These are phyloP conservation scores for Calocybe indica DNA, from an alignment of 768 basidiomycete genomes.

Conservation along the genomic window DNA sequence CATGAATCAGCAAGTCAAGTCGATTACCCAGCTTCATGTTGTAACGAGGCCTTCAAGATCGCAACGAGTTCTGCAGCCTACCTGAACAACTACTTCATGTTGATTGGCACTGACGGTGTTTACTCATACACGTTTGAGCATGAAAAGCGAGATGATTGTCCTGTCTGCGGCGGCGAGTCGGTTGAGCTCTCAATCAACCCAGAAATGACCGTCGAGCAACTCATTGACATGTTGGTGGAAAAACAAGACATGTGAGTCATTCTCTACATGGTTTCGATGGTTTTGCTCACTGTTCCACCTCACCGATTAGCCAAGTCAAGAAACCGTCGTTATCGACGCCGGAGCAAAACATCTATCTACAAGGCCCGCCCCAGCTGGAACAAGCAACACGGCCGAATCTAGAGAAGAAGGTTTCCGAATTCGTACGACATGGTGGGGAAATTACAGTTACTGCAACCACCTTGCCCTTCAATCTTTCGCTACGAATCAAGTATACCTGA, in stretches of 20 bases:
- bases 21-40: slow-evolving; percentile 74
- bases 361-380: slow-evolving; percentile 90
- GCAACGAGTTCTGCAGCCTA: slow-evolving; percentile 93
- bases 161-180: slow-evolving; percentile 92
- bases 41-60: slow-evolving; percentile 99
- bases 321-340: slow-evolving; percentile 86
- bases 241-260: slow-evolving; percentile 81
- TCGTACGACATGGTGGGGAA: slow-evolving; percentile 72
- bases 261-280: not conserved
- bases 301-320: slow-evolving; percentile 78
- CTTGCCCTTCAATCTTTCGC: slow-evolving; percentile 79
- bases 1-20: not conserved
- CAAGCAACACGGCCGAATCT: slow-evolving; percentile 87
- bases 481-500: slow-evolving; percentile 52
- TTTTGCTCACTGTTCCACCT: not conserved
- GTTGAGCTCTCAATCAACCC: slow-evolving; percentile 65
- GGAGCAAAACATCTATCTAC: slow-evolving; percentile 80
- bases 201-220: slow-evolving; percentile 74
- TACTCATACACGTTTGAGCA: slow-evolving; percentile 98
- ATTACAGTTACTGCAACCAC: slow-evolving; percentile 84
- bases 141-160: slow-evolving; percentile 88
- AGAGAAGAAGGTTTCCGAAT: slow-evolving; percentile 76
- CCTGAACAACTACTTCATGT: slow-evolving; percentile 97
- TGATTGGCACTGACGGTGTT: slow-evolving; percentile 93
- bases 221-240: slow-evolving; percentile 86